Evolutionary conservation across 1,139 yeast species (phyloP).

Genomic region (Magnusiomyces fungicola): DNA sequence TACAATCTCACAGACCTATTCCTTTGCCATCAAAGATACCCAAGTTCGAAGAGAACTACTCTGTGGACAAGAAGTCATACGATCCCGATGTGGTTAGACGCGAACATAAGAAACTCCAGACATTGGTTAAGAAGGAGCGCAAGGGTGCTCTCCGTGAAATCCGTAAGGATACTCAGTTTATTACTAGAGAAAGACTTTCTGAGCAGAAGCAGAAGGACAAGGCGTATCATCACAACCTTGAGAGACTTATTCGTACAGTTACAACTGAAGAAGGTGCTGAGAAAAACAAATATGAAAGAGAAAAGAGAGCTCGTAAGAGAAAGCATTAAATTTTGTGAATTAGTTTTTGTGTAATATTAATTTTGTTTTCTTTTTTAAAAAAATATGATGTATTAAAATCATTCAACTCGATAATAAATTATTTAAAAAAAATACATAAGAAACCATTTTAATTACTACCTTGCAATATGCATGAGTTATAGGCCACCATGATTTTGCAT

Average conservation of each 20-base stretch:
- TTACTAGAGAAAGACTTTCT: slow-evolving; percentile 74
- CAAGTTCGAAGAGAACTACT: slow-evolving; percentile 90
- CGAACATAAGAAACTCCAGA: slow-evolving; percentile 74
- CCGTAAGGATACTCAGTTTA: slow-evolving; percentile 80
- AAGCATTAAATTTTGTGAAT: slow-evolving; percentile 27
- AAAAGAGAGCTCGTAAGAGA: slow-evolving; percentile 58
- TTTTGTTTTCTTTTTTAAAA: too few relatives aligned
- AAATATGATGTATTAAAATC: too few relatives aligned
- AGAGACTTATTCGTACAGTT: slow-evolving; percentile 74
- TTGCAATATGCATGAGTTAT: too few relatives aligned
- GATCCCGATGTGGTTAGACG: slow-evolving; percentile 76
- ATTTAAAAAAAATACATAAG: too few relatives aligned
- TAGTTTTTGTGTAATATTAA: too few relatives aligned
- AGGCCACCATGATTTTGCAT: too few relatives aligned
- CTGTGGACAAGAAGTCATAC: slow-evolving; percentile 89
- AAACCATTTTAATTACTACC: too few relatives aligned
- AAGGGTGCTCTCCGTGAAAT: slow-evolving; percentile 84
- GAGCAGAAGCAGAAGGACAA: slow-evolving; percentile 70
- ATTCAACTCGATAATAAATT: too few relatives aligned
- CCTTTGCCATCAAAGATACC: slow-evolving; percentile 86
- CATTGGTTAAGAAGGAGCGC: slow-evolving; percentile 83
- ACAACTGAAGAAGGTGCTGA: slow-evolving; percentile 93
- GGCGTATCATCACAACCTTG: slow-evolving; percentile 85
- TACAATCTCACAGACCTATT: slow-evolving; percentile 81
- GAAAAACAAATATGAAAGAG: slow-evolving; percentile 84